Evolutionary conservation across 2,329 filamentous ascomycete genomes (phyloP), one percentile per base, ranked within the genome.

Genomic region (Fusarium pseudograminearum): DNA sequence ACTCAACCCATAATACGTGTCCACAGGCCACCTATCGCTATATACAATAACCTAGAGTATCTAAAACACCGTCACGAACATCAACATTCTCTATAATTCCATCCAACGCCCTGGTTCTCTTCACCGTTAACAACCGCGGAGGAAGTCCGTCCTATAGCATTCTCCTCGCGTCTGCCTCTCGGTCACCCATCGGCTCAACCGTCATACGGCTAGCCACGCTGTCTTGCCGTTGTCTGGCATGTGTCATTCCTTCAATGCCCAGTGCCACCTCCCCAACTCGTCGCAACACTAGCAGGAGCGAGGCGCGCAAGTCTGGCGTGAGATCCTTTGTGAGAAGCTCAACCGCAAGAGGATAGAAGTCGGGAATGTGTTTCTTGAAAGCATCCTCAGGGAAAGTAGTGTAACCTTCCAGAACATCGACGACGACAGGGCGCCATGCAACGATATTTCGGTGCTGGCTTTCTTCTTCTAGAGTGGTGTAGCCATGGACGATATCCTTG

Each of bases 391-490:
- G 92, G 82, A 98, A 98, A 9, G 89, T 91, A 0, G 90, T 90
- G 78, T 95, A 98, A 2, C 96, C 96, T 76, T 99, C 95, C 12
- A 99, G 85, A 11, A 99, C 96, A 77, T 97, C 96, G 20, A 99
- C 94, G 3, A 99, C 96, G 1, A 99, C 96, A 0, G 96, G 96
- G 20, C 96, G 87, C 96, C 96, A 99, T 1, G 97, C 97, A 28
- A 97, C 89, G 57, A 99, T 97, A 80, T 99, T 99, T 58, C 96
- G 88, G 78, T 98, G 94, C 80, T 99, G 96, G 30, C 93, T 97
- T 77, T 99, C 97, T 78, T 98, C 94, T 76, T 98, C 96, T 5
- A 99, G 89, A 6, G 86, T 85, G 14, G 93, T 89, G 79, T 97
- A 99, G 16, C 91, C 91, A 38, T 89, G 87, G 65, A 99, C 91